These are phyloP conservation scores for Zelonia costaricensis DNA, from an alignment of 208 protist genomes.

Conservation along the genomic window DNA sequence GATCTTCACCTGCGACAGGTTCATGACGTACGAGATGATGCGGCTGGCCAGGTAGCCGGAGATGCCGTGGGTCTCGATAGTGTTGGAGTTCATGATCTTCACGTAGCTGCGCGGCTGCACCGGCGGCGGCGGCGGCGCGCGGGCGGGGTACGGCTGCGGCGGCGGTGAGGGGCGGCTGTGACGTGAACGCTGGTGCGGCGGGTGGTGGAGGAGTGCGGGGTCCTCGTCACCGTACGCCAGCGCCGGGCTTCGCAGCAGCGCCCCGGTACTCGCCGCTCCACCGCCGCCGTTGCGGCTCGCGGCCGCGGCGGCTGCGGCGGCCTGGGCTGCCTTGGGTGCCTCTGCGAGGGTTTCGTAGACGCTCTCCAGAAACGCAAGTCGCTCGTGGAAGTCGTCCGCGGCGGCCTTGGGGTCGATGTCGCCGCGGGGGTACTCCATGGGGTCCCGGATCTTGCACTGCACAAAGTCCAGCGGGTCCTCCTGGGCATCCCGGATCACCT, in stretches of 20 bases:
- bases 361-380: conserved; percentile 47
- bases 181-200: background rate
- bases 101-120: conserved; percentile 44
- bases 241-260: no score
- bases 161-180: no score
- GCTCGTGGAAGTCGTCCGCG: conserved; percentile 53
- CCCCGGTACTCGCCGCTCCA: background rate
- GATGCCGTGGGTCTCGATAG: conserved; percentile 75
- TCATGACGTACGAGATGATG: conserved; percentile 88
- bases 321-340: conserved; percentile 8
- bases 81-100: conserved; percentile 50
- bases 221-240: background rate
- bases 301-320: background rate
- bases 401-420: conserved; percentile 32
- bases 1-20: conserved; percentile 80
- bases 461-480: conserved; percentile 55
- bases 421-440: conserved; percentile 59
- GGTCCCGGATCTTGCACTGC: conserved; percentile 65
- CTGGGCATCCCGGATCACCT: conserved; percentile 63
- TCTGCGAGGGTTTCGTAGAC: conserved; percentile 59
- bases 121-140: conserved; percentile 1
- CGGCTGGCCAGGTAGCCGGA: conserved; percentile 69
- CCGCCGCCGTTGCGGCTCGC: background rate
- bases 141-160: background rate
- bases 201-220: background rate